Base-by-base conservation (phyloP, 495 filamentous ascomycete species). In the Staphylotrichum tortipilum region DNA sequence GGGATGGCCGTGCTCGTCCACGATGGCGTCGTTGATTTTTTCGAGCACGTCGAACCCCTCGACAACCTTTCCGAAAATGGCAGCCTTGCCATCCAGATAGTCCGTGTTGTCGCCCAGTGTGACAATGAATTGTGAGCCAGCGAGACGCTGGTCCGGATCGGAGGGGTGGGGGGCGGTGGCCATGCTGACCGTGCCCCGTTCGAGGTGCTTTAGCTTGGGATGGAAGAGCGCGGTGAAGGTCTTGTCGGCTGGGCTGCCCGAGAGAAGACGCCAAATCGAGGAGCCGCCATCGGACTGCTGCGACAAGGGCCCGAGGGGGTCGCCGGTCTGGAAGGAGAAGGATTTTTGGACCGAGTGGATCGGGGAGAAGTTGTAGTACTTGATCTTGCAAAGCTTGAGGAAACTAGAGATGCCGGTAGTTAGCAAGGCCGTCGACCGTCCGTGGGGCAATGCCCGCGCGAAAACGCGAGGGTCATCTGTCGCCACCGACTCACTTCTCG, bases 291-390 rank as follows among this genome's bases (percentile, higher is more conserved):
- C 86, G 61, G 88, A 94, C 23, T 85, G 81, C 52, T 78, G 66
- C 39, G 86, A 84, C 53, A 82, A 79, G 6, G 89, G 90, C 7
- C 90, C 90, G 35, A 95, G 77, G 30, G 90, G 90, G 65, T 96
- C 90, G 56, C 90, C 90, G 47, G 90, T 92, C 61, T 96, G 90
- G 68, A 94, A 94, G 47, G 89, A 89, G 70, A 94, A 95, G 64
- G 86, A 80, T 58, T 86, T 87, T 63, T 95, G 90, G 42, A 96
- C 79, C 54, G 80, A 85, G 69, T 94, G 83, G 47, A 95, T 69
- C 30, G 90, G 90, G 24, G 89, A 83, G 64, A 89, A 96, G 73
- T 96, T 96, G 79, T 95, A 96, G 69, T 95, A 96, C 73, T 94
- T 96, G 68, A 88, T 72, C 65, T 95, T 95, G 79, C 90, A 96